Base-by-base conservation (phyloP, 2,329 filamentous ascomycete species). In the Mollisiaceae sp. region DNA sequence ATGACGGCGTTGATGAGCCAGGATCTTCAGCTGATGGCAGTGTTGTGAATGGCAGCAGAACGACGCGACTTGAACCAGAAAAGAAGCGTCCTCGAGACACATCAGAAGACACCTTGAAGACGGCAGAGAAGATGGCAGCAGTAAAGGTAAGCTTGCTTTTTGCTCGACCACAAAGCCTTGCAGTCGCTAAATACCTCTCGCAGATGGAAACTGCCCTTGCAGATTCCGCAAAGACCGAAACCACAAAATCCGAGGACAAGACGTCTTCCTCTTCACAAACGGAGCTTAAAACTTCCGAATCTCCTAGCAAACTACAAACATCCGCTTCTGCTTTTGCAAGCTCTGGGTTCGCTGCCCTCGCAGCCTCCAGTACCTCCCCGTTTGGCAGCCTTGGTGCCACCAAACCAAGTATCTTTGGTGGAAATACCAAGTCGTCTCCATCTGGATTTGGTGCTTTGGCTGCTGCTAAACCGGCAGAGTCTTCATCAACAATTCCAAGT, bases 321-420 rank as follows among this genome's bases (percentile, higher is more conserved):
- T 87, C 89, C 8, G 67, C 82, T 14, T 85, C 85, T 11, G 86
- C 89, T 6, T 93, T 93, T 76, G 86, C 87, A 24, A 83, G 82
- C 57, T 93, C 91, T 2, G 86, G 85, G 20, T 88, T 93, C 73
- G 86, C 89, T 60, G 87, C 89, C 60, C 85, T 92, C 63, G 83
- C 89, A 8, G 80, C 84, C 27, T 84, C 86, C 5, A 80, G 81
- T 43, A 79, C 84, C 32, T 92, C 90, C 4, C 88, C 88, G 0
- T 92, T 92, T 74, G 86, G 87, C 45, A 76, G 81, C 20, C 74
- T 90, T 54, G 84, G 83, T 47, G 76, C 77, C 75, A 79, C 78
- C 6, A 80, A 82, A 69, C 79, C 80, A 39, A 84, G 81, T 68
- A 74, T 81, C 11, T 89, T 89, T 73, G 82, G 82, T 55, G 78